Conservation (phyloP, 331 rosid genomes). For the Pyrus hybrid region DNA sequence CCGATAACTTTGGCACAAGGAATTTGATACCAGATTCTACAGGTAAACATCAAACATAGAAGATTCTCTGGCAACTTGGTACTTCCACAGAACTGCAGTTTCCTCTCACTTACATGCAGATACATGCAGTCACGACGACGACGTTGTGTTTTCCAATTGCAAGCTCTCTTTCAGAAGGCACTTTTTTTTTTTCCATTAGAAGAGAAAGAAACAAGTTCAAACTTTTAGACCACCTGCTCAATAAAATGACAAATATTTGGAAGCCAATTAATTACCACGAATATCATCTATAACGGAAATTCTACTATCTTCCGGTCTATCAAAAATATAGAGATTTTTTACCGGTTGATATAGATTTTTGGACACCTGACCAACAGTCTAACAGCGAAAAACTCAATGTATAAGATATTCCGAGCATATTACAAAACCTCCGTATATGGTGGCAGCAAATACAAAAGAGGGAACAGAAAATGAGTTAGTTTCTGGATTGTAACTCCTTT, state of each 20-base stretch:
- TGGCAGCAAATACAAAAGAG: background rate
- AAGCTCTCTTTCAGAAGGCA: constrained; percentile 17
- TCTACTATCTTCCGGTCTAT: too few species aligned
- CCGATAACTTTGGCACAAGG: constrained; percentile 9
- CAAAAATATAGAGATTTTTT: too few species aligned
- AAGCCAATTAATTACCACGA: background rate
- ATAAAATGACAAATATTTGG: constrained; percentile 32
- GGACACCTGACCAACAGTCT: background rate
- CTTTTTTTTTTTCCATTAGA: background rate
- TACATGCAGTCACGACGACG: constrained; percentile 13
- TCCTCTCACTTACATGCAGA: constrained; percentile 13
- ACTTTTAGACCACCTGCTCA: constrained; percentile 29
- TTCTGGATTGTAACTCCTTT: too few species aligned
- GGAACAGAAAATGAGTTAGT: background rate
- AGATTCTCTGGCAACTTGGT: constrained; percentile 50
- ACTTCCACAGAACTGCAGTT: constrained; percentile 18
- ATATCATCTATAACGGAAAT: background rate
- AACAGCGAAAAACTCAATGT: background rate
- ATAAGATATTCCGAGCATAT: background rate
- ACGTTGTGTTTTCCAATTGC: constrained; percentile 24
- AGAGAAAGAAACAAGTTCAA: constrained; percentile 23
- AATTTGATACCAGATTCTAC: constrained; percentile 43
- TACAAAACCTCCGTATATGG: background rate
- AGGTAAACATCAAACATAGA: constrained; percentile 20
- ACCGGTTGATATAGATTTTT: background rate